A percentile compares a stretch with the other conserved stretches of the same genome.
Conservation (phyloP, 1,284 basidiomycete species). For the Sanghuangporus weigelae region DNA sequence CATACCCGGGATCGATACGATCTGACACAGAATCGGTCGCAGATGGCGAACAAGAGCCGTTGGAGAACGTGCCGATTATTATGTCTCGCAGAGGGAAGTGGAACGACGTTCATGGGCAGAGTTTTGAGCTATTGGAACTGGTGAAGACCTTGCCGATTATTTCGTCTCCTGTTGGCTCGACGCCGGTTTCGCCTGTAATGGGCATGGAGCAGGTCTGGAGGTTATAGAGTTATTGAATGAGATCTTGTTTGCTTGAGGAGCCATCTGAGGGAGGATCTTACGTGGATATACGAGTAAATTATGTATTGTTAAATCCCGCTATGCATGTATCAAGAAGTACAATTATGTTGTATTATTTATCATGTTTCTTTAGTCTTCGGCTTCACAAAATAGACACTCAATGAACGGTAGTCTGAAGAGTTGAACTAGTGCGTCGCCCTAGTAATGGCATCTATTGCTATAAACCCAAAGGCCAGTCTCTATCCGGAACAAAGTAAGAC, state of each 20-base stretch:
- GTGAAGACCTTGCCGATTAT: conserved; percentile 57
- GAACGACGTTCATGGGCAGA: conserved; percentile 49
- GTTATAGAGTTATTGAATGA: conserved; percentile 64
- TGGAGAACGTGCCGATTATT: conserved; percentile 45
- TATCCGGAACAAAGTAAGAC: neutral
- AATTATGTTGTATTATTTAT: no score
- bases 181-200: conserved; percentile 24
- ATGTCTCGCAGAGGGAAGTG: conserved; percentile 49
- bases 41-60: conserved; percentile 25
- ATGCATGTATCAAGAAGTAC: no score
- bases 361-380: no score
- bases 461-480: no score
- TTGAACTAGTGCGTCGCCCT: no score
- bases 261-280: neutral
- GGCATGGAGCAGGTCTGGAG: conserved; percentile 47
- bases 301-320: neutral
- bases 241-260: neutral
- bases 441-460: no score
- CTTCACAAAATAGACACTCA: no score
- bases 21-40: neutral
- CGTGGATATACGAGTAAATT: neutral
- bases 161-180: neutral
- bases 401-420: no score
- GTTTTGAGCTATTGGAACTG: conserved; percentile 62
- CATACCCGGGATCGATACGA: neutral